Percentiles rank a stretch among this genome's conserved stretches.
Evolutionary conservation across 495 filamentous ascomycete species (phyloP).

Genomic region (Rusavskia elegans): DNA sequence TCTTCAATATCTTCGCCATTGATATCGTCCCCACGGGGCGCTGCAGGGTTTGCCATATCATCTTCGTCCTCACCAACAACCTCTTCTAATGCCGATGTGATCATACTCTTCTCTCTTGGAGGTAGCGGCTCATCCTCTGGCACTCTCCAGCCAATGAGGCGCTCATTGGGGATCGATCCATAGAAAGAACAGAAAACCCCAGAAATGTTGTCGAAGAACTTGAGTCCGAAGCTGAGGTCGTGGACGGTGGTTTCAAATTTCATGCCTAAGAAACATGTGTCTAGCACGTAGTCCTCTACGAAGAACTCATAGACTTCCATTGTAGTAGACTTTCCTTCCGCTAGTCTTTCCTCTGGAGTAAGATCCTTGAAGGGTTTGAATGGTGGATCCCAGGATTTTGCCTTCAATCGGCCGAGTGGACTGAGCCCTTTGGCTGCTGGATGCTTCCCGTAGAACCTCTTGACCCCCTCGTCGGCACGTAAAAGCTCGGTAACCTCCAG

Average conservation of each 20-base stretch:
- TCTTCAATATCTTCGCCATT: constrained; percentile 7
- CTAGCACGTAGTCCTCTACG: constrained; percentile 49
- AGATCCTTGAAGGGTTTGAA: constrained; percentile 25
- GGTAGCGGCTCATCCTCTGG: constrained; percentile 20
- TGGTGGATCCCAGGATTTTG: constrained; percentile 27
- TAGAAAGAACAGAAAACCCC: constrained; percentile 42
- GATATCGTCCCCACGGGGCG: neutral
- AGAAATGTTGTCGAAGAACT: constrained; percentile 41
- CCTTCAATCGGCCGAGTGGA: constrained; percentile 28
- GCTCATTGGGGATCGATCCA: constrained; percentile 51
- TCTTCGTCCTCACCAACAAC: neutral
- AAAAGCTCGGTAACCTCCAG: constrained; percentile 41
- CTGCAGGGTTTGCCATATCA: neutral
- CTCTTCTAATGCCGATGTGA: neutral
- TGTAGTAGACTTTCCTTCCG: constrained; percentile 3
- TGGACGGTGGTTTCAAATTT: constrained; percentile 53
- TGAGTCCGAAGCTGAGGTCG: constrained; percentile 42
- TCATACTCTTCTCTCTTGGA: constrained; percentile 1
- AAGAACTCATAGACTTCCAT: constrained; percentile 41
- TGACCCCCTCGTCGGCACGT: constrained; percentile 20
- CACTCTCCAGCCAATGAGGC: constrained; percentile 50
- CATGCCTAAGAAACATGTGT: constrained; percentile 52
- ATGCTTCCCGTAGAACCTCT: constrained; percentile 24
- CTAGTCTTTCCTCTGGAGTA: constrained; percentile 15
- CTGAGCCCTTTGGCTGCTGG: constrained; percentile 20